Evolutionary conservation across 2,329 filamentous ascomycete species (phyloP), one percentile per base, ranked within the genome.

Genomic region (Aspergillus spinulosporus): DNA sequence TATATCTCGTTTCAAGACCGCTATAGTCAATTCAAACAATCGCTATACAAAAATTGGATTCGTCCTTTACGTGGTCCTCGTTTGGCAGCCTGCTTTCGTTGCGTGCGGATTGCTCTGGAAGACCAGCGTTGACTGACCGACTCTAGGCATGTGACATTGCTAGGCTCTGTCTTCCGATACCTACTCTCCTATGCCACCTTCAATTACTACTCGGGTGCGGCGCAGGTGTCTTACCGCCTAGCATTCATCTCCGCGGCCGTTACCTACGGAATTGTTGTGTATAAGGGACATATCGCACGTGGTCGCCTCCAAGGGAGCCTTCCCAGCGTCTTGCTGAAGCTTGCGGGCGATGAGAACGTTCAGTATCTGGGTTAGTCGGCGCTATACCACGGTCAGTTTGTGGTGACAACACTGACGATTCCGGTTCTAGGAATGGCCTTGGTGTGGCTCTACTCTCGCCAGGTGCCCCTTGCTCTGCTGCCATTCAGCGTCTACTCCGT

Each of bases 251-350:
- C 92, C 2, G 94, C 94, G 5, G 91, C 92, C 47, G 85, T 86
- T 49, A 97, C 94, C 8, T 99, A 99, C 76, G 93, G 94, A 64
- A 97, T 99, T 64, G 94, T 99, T 49, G 93, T 99, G 60, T 97
- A 96, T 83, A 99, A 99, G 85, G 92, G 91, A 57, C 90, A 92
- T 80, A 87, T 92, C 64, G 90, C 92, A 66, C 88, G 91, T 64
- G 83, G 89, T 66, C 89, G 90, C 83, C 82, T 86, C 49, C 87
- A 88, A 62, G 85, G 80, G 59, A 86, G 80, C 72, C 75, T 86
- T 67, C 84, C 82, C 71, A 72, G 78, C 76, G 84, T 88, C 57
- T 74, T 82, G 48, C 53, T 93, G 57, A 83, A 86, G 59, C 79
- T 96, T 63, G 80, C 88, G 55, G 81, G 85, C 9, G 94, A 99